These are phyloP conservation scores for Suillus tomentosus DNA, from an alignment of 768 basidiomycete genomes.

Conservation along the genomic window DNA sequence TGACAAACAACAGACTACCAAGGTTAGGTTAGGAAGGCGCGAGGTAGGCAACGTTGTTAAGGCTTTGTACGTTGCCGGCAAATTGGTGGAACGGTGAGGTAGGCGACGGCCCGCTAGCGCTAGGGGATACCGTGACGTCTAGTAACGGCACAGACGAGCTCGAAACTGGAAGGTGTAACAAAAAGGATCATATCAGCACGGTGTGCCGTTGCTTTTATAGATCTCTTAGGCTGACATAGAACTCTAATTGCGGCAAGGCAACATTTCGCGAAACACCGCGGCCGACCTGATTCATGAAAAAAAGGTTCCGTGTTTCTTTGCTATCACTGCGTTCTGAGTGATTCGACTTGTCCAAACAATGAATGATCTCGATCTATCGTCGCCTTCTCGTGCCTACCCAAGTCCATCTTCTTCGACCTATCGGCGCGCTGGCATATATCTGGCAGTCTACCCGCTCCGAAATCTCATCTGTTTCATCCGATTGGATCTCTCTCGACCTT, in stretches of 20 bases:
- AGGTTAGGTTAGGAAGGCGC: slow-evolving; percentile 12
- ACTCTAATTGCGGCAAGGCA: slow-evolving; percentile 32
- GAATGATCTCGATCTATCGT: slow-evolving; percentile 28
- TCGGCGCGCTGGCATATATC: slow-evolving; percentile 43
- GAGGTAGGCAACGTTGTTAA: slow-evolving; percentile 6
- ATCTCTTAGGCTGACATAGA: slow-evolving; percentile 25
- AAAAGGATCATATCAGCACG: slow-evolving; percentile 11
- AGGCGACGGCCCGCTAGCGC: slow-evolving; percentile 9
- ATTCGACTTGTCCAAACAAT: slow-evolving; percentile 30
- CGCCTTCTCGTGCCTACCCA: slow-evolving; percentile 33
- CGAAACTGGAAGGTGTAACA: slow-evolving; percentile 20
- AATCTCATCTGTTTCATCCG: slow-evolving; percentile 42
- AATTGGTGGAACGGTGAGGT: slow-evolving; percentile 5
- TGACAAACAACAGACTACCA: slow-evolving; percentile 6
- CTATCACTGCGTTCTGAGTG: slow-evolving; percentile 32
- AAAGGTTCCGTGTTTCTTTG: slow-evolving; percentile 29
- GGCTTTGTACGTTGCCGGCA: slow-evolving; percentile 17
- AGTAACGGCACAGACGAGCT: slow-evolving; percentile 14
- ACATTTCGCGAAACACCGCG: slow-evolving; percentile 32
- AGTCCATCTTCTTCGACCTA: slow-evolving; percentile 36
- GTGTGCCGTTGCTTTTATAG: slow-evolving; percentile 31
- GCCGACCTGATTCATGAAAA: slow-evolving; percentile 29
- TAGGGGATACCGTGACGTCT: slow-evolving; percentile 7
- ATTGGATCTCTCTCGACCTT: slow-evolving; percentile 46
- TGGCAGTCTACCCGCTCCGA: slow-evolving; percentile 47